phyloP scores from a whole-genome alignment of 1,284 basidiomycete genomes.

The Gymnopus androsaceus region DNA sequence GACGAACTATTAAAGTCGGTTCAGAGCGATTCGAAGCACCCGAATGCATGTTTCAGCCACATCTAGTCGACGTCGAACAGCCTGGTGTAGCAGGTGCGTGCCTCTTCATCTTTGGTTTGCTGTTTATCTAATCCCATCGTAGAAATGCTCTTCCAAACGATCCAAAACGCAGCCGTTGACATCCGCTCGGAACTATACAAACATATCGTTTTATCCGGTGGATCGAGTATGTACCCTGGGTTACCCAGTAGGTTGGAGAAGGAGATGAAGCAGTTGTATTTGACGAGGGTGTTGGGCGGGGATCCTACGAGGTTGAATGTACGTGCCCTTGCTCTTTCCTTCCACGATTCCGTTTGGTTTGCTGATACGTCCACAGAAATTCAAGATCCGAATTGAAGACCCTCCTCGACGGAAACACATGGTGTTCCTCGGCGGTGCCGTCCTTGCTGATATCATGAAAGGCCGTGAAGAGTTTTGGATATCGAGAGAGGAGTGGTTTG shows the following conservation, averaged over 20 bases:
- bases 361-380: slow-evolving; percentile 68
- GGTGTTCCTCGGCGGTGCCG: slow-evolving; percentile 98
- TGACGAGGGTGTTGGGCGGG: slow-evolving; percentile 86
- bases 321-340: slow-evolving; percentile 33
- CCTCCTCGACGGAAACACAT: slow-evolving; percentile 98
- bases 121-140: slow-evolving; percentile 3
- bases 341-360: neutral
- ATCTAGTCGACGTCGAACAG: slow-evolving; percentile 96
- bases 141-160: slow-evolving; percentile 97
- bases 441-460: slow-evolving; percentile 98
- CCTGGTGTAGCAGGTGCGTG: slow-evolving; percentile 87
- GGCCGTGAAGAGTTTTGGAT: slow-evolving; percentile 94
- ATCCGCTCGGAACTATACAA: slow-evolving; percentile 93
- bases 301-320: slow-evolving; percentile 88
- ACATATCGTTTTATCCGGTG: slow-evolving; percentile 96
- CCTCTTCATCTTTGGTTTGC: neutral
- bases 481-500: slow-evolving; percentile 89
- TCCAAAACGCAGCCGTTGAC: slow-evolving; percentile 92
- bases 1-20: slow-evolving; percentile 95
- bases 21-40: slow-evolving; percentile 99
- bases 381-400: slow-evolving; percentile 98
- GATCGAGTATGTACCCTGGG: slow-evolving; percentile 98
- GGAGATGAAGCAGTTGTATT: slow-evolving; percentile 99
- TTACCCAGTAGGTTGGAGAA: slow-evolving; percentile 96
- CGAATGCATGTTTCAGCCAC: slow-evolving; percentile 99